phyloP scores from a whole-genome alignment of 164 flowering plant species.

The Vitis riparia region DNA sequence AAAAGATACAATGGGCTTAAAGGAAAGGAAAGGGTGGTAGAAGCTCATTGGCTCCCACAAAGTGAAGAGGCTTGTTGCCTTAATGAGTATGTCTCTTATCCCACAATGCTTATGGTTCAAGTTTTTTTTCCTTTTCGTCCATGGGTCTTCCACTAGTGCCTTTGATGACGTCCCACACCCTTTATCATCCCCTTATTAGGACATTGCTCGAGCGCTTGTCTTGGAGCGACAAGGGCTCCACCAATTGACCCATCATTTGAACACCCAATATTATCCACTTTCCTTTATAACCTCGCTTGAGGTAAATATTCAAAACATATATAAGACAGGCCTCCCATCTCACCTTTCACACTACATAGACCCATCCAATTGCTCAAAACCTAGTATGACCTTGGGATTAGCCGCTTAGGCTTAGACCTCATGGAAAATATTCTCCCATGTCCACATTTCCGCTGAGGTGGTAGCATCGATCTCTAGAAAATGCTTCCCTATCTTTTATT shows the following conservation, averaged over 20 bases:
- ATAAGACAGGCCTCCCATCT: too few species aligned
- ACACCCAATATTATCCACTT: background rate
- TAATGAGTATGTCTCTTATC: slow-evolving; percentile 28
- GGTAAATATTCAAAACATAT: too few species aligned
- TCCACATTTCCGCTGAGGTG: too few species aligned
- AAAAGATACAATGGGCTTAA: slow-evolving; percentile 11
- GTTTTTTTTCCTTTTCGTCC: slow-evolving; percentile 4
- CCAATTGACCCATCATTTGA: slow-evolving; percentile 9
- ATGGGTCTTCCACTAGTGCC: background rate
- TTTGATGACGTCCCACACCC: background rate
- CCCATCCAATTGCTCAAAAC: background rate
- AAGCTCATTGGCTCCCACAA: slow-evolving; percentile 19
- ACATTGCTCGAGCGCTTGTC: too few species aligned
- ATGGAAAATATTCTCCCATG: too few species aligned
- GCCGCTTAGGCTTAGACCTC: too few species aligned
- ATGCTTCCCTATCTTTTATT: too few species aligned
- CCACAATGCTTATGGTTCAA: slow-evolving; percentile 15
- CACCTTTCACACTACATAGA: background rate
- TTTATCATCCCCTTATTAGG: background rate
- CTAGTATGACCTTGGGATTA: too few species aligned
- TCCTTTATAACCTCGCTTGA: too few species aligned
- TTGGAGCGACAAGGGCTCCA: slow-evolving; percentile 17
- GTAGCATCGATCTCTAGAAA: too few species aligned
- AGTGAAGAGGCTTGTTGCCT: slow-evolving; percentile 19
- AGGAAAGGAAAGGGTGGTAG: slow-evolving; percentile 1